Base-by-base conservation (phyloP, 768 basidiomycete genomes). In the Dacryopinax spathularia region DNA sequence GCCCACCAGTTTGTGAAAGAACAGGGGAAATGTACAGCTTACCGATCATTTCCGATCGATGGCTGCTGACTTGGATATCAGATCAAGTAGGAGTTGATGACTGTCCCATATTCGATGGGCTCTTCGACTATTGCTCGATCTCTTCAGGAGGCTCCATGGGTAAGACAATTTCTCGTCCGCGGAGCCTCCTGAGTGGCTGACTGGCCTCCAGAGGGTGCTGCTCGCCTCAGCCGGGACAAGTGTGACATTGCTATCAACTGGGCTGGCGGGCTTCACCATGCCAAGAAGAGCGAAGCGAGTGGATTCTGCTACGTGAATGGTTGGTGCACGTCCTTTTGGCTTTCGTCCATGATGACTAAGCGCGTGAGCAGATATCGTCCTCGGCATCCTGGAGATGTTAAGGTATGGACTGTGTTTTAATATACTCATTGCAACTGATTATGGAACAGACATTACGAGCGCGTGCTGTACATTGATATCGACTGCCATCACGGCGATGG, bases 71-170 rank as follows among this genome's bases (percentile, higher is more conserved):
- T 60, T 56, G 16, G 3, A 18, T 12, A 15, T 37, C 67, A 96
- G 93, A 95, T 75, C 97, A 97, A 66, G 93, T 98, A 22, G 96
- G 95, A 34, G 48, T 56, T 13, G 96, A 99, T 69, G 96, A 99
- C 73, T 97, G 95, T 74, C 96, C 96, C 1, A 92, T 98, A 34
- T 99, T 99, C 68, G 96, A 99, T 68, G 96, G 96, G 0, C 77
- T 99, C 48, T 99, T 99, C 73, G 96, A 99, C 69, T 99, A 97
- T 73, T 97, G 96, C 72, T 94, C 95, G 2, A 99, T 99, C 69
- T 98, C 96, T 12, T 96, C 96, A n/a, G 96, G 96, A 56, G 96
- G 96, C 2, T 96, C 93, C 0, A 98, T 99, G 92, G 95, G 96
- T 96, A 69, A 64, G 86, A 75, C 36, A 31, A n/a, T 48, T 16